These are phyloP conservation scores for Boletus subluridellus DNA, from an alignment of 1,284 basidiomycete species.

Conservation along the genomic window DNA sequence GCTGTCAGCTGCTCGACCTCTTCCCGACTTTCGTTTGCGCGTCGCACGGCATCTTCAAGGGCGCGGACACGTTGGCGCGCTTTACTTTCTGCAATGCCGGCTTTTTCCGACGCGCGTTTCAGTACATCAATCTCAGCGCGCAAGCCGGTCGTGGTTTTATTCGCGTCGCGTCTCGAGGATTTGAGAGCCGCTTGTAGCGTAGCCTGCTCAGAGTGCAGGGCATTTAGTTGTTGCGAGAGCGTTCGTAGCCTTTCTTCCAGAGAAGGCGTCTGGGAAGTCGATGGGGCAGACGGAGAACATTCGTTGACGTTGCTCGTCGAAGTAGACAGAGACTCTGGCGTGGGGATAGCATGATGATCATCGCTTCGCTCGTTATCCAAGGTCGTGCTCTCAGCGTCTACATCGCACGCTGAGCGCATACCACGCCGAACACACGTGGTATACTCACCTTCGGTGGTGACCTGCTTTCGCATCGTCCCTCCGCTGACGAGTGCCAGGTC, in stretches of 20 bases:
- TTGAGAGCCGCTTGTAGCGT: constrained; percentile 61
- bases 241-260: constrained; percentile 62
- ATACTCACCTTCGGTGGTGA: constrained; percentile 56
- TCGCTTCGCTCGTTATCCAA: constrained; percentile 20
- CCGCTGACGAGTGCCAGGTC: constrained; percentile 69
- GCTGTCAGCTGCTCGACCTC: constrained; percentile 52
- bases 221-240: constrained; percentile 55
- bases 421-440: constrained; percentile 14
- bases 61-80: constrained; percentile 72
- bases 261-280: constrained; percentile 34
- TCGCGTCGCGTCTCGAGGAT: constrained; percentile 63
- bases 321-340: constrained; percentile 19
- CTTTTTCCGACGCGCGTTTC: constrained; percentile 69
- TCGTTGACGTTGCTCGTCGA: constrained; percentile 18
- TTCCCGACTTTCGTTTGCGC: constrained; percentile 55
- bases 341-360: constrained; percentile 11
- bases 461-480: constrained; percentile 54
- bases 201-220: constrained; percentile 58
- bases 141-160: constrained; percentile 68
- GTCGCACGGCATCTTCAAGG: constrained; percentile 71
- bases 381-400: constrained; percentile 27
- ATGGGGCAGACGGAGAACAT: constrained; percentile 15
- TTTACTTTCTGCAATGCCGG: constrained; percentile 58
- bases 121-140: constrained; percentile 73
- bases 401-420: constrained; percentile 6